These are phyloP conservation scores for Phytophthora capsici DNA, from an alignment of 352 stramenopile genomes.

Conservation along the genomic window DNA sequence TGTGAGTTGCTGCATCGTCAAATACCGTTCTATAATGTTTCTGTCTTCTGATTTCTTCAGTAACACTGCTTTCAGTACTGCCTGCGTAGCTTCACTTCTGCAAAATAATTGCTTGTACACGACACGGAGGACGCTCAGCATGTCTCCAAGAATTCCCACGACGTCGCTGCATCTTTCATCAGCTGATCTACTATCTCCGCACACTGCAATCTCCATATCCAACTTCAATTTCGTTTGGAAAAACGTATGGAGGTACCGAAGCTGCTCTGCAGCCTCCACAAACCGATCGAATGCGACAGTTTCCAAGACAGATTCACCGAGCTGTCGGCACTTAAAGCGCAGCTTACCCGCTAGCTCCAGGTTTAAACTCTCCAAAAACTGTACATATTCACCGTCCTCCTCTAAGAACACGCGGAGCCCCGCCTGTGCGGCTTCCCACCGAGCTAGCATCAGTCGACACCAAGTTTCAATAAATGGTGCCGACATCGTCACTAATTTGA, in stretches of 20 bases:
- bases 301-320: constrained; percentile 13
- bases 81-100: constrained; percentile 21
- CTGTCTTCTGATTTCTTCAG: neutral
- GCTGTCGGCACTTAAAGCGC: constrained; percentile 20
- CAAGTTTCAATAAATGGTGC: too few species aligned
- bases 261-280: constrained; percentile 23
- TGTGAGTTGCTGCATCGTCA: constrained; percentile 29
- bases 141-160: constrained; percentile 34
- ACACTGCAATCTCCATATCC: constrained; percentile 1
- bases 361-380: constrained; percentile 34
- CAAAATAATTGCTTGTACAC: constrained; percentile 35
- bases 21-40: constrained; percentile 26
- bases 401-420: constrained; percentile 35
- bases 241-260: constrained; percentile 30
- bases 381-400: constrained; percentile 33
- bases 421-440: constrained; percentile 34
- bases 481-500: too few species aligned
- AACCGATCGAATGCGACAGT: constrained; percentile 33
- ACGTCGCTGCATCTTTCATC: constrained; percentile 27
- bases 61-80: constrained; percentile 11
- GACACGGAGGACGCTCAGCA: constrained; percentile 35
- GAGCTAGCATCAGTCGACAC: constrained; percentile 15
- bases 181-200: constrained; percentile 6
- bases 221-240: constrained; percentile 42
- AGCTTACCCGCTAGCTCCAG: constrained; percentile 24